Percentiles rank a stretch among this genome's conserved stretches.
phyloP scores from a whole-genome alignment of 192 early-diverging fungal species.

The Entomortierella parvispora region DNA sequence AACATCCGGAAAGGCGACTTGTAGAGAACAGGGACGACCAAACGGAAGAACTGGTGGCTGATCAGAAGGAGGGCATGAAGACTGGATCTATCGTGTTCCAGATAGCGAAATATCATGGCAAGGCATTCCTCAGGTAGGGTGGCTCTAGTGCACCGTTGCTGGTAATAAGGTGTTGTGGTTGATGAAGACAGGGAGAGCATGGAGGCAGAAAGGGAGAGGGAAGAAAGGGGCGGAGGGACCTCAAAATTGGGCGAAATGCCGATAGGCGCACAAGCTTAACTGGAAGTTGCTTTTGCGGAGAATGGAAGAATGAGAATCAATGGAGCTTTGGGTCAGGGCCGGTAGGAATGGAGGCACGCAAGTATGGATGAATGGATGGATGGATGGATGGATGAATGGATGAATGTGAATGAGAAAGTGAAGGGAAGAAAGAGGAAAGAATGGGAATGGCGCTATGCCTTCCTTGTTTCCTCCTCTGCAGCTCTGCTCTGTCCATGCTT shows the following conservation, averaged over 20 bases:
- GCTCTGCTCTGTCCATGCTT: no score
- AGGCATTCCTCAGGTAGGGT: conserved; percentile 35
- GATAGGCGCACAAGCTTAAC: neutral
- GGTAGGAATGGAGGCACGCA: neutral
- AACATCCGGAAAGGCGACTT: conserved; percentile 36
- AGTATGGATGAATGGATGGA: no score
- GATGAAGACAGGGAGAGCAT: neutral
- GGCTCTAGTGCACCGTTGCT: neutral
- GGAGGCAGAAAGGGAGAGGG: neutral
- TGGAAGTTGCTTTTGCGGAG: neutral
- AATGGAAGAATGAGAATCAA: neutral
- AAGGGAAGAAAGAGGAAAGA: neutral
- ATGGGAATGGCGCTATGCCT: neutral
- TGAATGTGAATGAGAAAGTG: neutral
- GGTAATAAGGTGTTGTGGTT: neutral
- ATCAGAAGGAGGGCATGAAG: conserved; percentile 33
- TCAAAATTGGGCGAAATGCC: no score
- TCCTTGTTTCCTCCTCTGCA: no score
- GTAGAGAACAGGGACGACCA: conserved; percentile 25
- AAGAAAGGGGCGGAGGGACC: neutral
- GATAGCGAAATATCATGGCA: conserved; percentile 15
- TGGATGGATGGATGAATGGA: neutral
- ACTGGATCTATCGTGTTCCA: conserved; percentile 17
- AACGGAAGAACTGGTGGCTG: conserved; percentile 32
- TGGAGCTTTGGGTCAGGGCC: neutral